Percentiles rank a stretch among this genome's conserved stretches.
Conservation (phyloP, 257 asterid genomes). For the Petunia secreta region DNA sequence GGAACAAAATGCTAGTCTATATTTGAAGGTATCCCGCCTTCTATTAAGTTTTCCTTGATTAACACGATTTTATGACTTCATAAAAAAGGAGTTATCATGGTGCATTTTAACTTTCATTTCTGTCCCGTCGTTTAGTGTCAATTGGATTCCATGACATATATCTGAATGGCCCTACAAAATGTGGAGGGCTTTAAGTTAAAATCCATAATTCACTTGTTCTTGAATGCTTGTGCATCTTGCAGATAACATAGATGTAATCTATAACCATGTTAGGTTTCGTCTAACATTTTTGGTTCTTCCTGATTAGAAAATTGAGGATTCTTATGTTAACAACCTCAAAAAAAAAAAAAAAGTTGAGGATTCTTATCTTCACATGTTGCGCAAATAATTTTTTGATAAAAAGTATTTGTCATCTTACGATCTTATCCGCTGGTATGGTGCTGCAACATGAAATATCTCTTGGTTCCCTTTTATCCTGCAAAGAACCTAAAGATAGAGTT, state of each 20-base stretch:
- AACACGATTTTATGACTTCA: not conserved
- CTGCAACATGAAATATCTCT: not conserved
- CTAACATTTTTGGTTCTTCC: not conserved
- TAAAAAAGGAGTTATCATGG: not conserved
- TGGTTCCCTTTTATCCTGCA: not conserved
- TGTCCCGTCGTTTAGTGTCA: not conserved
- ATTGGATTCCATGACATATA: not conserved
- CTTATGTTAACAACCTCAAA: too few species aligned
- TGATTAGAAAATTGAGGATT: not conserved
- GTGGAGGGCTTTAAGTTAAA: not conserved
- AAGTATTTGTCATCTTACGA: not conserved
- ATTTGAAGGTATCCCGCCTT: conserved; percentile 60
- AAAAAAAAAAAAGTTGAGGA: not conserved
- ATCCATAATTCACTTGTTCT: not conserved
- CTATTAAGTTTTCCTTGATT: not conserved
- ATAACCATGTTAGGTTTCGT: not conserved
- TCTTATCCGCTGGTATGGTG: not conserved
- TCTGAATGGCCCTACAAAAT: not conserved
- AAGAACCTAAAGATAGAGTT: not conserved
- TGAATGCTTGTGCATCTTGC: not conserved
- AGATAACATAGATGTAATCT: not conserved
- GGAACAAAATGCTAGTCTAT: conserved; percentile 42
- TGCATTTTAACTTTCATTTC: not conserved
- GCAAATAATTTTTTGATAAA: not conserved
- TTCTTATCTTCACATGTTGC: not conserved